These are phyloP conservation scores for Alnus rubra DNA, from an alignment of 306 rosid species.

Conservation along the genomic window DNA sequence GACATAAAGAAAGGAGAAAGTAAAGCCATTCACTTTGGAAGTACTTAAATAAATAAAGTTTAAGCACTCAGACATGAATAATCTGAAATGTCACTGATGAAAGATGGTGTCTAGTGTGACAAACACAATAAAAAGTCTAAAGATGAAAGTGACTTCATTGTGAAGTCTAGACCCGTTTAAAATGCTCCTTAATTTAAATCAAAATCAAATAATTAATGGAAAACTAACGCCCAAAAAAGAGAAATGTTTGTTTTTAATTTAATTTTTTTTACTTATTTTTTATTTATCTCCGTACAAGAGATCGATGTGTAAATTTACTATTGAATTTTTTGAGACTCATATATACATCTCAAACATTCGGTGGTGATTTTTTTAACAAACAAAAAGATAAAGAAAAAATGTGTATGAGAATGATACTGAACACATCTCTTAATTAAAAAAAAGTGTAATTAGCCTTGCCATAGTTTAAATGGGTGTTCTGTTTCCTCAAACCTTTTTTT, in stretches of 20 bases:
- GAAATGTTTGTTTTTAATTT: too few relatives aligned
- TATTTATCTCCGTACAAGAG: too few relatives aligned
- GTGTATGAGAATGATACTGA: too few relatives aligned
- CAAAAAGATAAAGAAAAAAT: too few relatives aligned
- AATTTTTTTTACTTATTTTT: too few relatives aligned
- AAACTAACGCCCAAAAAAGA: neutral
- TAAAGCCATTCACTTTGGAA: constrained; percentile 41
- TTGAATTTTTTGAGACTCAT: too few relatives aligned
- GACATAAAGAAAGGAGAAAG: constrained; percentile 22
- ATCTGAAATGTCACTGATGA: constrained; percentile 23
- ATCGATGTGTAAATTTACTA: too few relatives aligned
- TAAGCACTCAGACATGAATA: constrained; percentile 36
- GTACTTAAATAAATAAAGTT: constrained; percentile 33
- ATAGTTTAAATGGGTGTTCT: neutral
- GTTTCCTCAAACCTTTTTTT: neutral
- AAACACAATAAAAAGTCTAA: constrained; percentile 28
- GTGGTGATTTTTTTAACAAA: too few relatives aligned
- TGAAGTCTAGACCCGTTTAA: constrained; percentile 32
- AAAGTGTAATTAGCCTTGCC: neutral
- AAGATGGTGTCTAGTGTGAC: constrained; percentile 29
- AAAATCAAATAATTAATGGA: neutral
- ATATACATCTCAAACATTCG: too few relatives aligned
- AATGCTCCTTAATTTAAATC: constrained; percentile 3
- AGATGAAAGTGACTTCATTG: constrained; percentile 31
- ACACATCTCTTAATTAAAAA: neutral